These are phyloP conservation scores for Apiospora aurea DNA, from an alignment of 2,329 filamentous ascomycete genomes.

Conservation along the genomic window DNA sequence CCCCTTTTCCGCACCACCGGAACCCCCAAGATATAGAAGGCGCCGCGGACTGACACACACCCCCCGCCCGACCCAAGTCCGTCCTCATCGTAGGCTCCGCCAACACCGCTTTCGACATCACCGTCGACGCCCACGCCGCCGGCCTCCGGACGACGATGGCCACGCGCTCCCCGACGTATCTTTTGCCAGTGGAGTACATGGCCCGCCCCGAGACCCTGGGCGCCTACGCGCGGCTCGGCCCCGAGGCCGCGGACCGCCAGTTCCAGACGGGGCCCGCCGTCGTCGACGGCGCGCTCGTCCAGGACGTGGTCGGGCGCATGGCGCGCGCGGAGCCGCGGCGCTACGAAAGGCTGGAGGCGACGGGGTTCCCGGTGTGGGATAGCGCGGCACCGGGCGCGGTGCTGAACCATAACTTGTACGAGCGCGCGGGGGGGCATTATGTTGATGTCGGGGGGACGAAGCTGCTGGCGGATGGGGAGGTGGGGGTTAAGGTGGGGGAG, in stretches of 20 bases:
- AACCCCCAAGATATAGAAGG: too few relatives aligned
- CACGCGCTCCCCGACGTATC: conserved; percentile 44
- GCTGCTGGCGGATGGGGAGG: conserved; percentile 41
- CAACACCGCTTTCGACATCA: conserved; percentile 52
- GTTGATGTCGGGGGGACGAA: conserved; percentile 45
- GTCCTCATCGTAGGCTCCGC: conserved; percentile 47
- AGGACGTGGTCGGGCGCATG: conserved; percentile 33
- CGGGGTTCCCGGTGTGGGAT: conserved; percentile 48
- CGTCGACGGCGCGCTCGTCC: conserved; percentile 35
- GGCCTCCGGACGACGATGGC: conserved; percentile 45
- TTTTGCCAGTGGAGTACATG: conserved; percentile 44
- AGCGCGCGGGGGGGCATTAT: conserved; percentile 47
- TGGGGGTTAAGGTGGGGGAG: conserved; percentile 38
- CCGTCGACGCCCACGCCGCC: conserved; percentile 43
- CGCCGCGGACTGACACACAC: neutral
- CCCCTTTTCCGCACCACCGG: neutral
- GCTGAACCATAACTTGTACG: conserved; percentile 44
- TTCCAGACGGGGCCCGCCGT: conserved; percentile 31
- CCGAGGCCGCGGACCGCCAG: conserved; percentile 35
- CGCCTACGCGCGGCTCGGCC: conserved; percentile 38
- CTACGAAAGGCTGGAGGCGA: conserved; percentile 42
- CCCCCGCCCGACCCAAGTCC: conserved; percentile 28
- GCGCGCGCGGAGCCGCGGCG: conserved; percentile 43
- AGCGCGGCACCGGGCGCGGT: conserved; percentile 36
- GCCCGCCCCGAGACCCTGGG: conserved; percentile 38